Evolutionary conservation across 768 basidiomycete genomes (phyloP), one percentile per base, ranked within the genome.

Genomic region (Termitomyces sp.): DNA sequence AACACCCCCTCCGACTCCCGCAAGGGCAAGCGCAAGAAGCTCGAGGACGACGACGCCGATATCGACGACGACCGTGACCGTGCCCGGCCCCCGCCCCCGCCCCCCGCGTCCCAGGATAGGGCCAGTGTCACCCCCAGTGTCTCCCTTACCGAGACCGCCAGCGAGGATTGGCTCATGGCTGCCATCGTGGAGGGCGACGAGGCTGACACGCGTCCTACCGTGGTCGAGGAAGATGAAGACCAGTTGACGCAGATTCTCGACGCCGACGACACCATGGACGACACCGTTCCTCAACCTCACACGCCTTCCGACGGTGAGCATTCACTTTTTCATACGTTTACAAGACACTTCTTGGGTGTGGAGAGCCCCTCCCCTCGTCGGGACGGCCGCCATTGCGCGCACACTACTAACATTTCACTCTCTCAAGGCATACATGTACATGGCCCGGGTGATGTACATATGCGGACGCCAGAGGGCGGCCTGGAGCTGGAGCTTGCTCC

Each of bases 131-230:
- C 83, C 60, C 77, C 80, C 60, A 84, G 84, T 77, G 82, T 78
- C 61, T 79, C 83, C 55, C 85, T 84, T 50, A 92, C 89, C 54
- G 88, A 89, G 66, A 87, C 88, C 54, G 81, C 84, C 38, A 91
- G 89, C 73, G 91, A 93, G 72, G 91, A 93, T 74, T 93, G 91
- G 91, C 79, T 92, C 47, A 92, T 93, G 91, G 91, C 90, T 71
- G 91, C 91, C 56, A 93, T 92, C 67, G 86, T 82, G 60, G 88
- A 87, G 71, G 87, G 83, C 66, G 87, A 86, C 67, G 86, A 77
- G 60, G 87, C 57, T n/a, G 76, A 70, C n/a, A 69, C 67, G 2
- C 34, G 1, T 10, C 5, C 3, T 5, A 11, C 38, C 11, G 11
- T 12, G 38, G 1, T 12, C 2, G 74, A 77, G 63, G 77, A 77